These are phyloP conservation scores for Cordyceps tenuipes DNA, from an alignment of 2,329 filamentous ascomycete species.

Conservation along the genomic window DNA sequence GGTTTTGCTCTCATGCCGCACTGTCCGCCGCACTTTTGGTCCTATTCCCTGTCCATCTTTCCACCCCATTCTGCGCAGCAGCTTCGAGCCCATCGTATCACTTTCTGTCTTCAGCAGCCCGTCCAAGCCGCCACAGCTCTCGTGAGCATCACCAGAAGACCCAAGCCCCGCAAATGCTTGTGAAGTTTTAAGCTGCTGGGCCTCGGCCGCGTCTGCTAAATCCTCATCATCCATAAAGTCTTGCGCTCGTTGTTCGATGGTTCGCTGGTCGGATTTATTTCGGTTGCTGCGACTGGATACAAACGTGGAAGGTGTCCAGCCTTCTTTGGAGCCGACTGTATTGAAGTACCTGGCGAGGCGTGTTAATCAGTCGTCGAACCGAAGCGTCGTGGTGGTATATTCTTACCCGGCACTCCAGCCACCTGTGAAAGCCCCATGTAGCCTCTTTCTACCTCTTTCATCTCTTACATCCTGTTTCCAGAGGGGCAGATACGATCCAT, in stretches of 20 bases:
- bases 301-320: conserved; percentile 89
- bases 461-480: conserved; percentile 98
- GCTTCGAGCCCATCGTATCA: conserved; percentile 78
- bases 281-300: conserved; percentile 80
- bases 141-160: conserved; percentile 47
- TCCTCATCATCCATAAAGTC: conserved; percentile 99
- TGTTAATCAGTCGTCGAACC: not conserved
- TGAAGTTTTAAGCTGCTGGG: conserved; percentile 63
- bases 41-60: conserved; percentile 88
- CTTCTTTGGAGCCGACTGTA: conserved; percentile 95
- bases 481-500: conserved; percentile 86
- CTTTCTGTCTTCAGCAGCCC: conserved; percentile 65
- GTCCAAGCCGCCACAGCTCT: conserved; percentile 40
- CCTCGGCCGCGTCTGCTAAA: conserved; percentile 74
- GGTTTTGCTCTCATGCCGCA: conserved; percentile 48
- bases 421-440: conserved; percentile 94
- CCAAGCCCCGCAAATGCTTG: conserved; percentile 71
- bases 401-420: conserved; percentile 90
- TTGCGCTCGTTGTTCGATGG: conserved; percentile 55
- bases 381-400: conserved; percentile 5
- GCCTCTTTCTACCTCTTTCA: conserved; percentile 77
- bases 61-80: conserved; percentile 93
- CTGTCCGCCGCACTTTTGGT: conserved; percentile 69
- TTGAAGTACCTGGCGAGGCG: conserved; percentile 73
- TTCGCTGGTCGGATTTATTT: conserved; percentile 49